phyloP scores from a whole-genome alignment of 163 green algal genomes.

The Scenedesmus sp. region DNA sequence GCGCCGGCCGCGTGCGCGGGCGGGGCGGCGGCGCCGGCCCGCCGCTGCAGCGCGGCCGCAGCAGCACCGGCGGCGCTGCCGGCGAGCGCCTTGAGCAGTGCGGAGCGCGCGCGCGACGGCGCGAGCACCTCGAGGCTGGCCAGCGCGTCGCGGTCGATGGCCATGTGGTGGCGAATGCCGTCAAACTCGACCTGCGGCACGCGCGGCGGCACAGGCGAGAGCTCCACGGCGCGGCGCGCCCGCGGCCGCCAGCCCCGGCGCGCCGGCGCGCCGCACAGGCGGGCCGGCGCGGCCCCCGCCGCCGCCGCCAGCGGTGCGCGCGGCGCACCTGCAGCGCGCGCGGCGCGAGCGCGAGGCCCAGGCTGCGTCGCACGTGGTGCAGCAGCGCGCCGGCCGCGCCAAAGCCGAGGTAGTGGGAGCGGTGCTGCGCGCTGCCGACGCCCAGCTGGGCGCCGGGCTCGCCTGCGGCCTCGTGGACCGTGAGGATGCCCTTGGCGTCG shows the following conservation, averaged over 20 bases:
- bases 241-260: too few species aligned
- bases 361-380: constrained; percentile 39
- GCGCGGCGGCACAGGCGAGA: too few species aligned
- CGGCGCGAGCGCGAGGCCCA: neutral
- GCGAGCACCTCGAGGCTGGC: constrained; percentile 52
- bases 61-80: neutral
- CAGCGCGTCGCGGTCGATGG: constrained; percentile 56
- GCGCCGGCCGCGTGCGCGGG: neutral
- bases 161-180: constrained; percentile 56
- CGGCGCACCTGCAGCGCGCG: constrained; percentile 41
- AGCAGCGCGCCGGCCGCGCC: constrained; percentile 74
- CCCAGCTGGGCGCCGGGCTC: neutral
- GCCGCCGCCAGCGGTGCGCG: too few species aligned
- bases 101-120: neutral
- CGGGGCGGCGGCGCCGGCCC: neutral
- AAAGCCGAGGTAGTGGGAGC: constrained; percentile 63
- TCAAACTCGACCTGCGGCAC: constrained; percentile 50
- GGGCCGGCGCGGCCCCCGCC: too few species aligned
- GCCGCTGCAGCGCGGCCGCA: neutral
- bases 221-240: too few species aligned
- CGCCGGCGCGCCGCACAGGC: too few species aligned
- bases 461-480: constrained; percentile 42
- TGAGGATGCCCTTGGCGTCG: constrained; percentile 53
- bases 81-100: constrained; percentile 11
- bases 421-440: neutral